Base-by-base conservation (phyloP, 345 rosid genomes). In the Raphanus sativus region DNA sequence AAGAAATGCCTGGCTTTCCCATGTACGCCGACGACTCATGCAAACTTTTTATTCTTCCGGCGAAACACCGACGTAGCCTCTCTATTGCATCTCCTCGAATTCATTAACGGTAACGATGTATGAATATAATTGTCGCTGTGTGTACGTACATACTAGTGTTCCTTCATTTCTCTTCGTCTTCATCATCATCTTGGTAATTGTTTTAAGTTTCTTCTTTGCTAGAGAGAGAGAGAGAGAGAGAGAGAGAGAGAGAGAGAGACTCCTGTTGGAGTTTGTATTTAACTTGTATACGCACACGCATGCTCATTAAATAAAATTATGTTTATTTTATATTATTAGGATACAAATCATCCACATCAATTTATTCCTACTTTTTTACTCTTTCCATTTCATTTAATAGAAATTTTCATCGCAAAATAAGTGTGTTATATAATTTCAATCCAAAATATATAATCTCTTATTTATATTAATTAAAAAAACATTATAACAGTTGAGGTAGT, bases 1-100 rank as follows among this genome's bases (percentile, higher is more conserved):
- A 66, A 70, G 66, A 69, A 78, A 72, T 72, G 81, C 77, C 81
- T 72, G 81, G 69, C 81, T 73, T 72, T 65, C 77, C 81, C 81
- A 78, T 78, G 77, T 78, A 78, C 81, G 63, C 81, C 81, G 73
- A 70, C 29, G 62, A 70, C n/a, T 45, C 67, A 10, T 42, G 70
- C 40, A 34, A 21, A 70, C 52, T 58, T 60, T 67, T 65, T 42
- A 50, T 24, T 50, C 70, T 69, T 9, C 76, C 76, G 71, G 67
- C 66, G 71, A 71, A 48, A 64, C 52, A 71, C 54, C 72, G 42
- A 65, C 71, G 66, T 59, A 72, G 74, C 77, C 62, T 58, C 76
- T 72, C 77, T 71, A 78, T 56, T n/a, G 67, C 72, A 65, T 56
- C 61, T 29, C 38, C 50, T 65, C 17, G n/a, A 28, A 58, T 58